These are phyloP conservation scores for Parastagonospora avenae DNA, from an alignment of 2,329 filamentous ascomycete species.

Conservation along the genomic window DNA sequence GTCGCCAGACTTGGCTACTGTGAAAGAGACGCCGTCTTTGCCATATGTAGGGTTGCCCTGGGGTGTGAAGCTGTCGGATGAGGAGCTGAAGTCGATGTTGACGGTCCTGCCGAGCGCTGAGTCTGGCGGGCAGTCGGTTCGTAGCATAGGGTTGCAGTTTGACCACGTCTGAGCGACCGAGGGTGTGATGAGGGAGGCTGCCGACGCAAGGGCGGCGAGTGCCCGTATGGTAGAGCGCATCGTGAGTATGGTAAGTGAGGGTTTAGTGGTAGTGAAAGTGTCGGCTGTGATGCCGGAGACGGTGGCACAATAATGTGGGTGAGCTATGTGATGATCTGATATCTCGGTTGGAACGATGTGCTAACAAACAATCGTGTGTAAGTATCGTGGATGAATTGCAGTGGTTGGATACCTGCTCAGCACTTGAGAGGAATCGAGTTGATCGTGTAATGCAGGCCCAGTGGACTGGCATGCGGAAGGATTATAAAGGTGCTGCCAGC, in stretches of 20 bases:
- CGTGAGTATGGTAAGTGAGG: slow-evolving; percentile 15
- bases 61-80: slow-evolving; percentile 77
- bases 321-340: slow-evolving; percentile 5
- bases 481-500: slow-evolving; percentile 41
- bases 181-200: slow-evolving; percentile 47
- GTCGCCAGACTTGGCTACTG: slow-evolving; percentile 77
- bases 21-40: slow-evolving; percentile 79
- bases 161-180: slow-evolving; percentile 59
- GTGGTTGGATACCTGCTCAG: slow-evolving; percentile 21
- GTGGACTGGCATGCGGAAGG: slow-evolving; percentile 22
- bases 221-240: slow-evolving; percentile 43
- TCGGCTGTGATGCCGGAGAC: slow-evolving; percentile 3
- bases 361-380: slow-evolving; percentile 13
- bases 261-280: slow-evolving; percentile 2
- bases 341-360: slow-evolving; percentile 3
- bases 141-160: slow-evolving; percentile 60
- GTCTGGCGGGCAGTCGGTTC: slow-evolving; percentile 70
- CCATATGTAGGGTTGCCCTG: slow-evolving; percentile 75
- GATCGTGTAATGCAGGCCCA: slow-evolving; percentile 27
- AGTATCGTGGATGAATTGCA: slow-evolving; percentile 8
- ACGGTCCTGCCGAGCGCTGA: slow-evolving; percentile 83
- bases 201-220: slow-evolving; percentile 47
- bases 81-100: slow-evolving; percentile 78
- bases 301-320: slow-evolving; percentile 11
- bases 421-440: slow-evolving; percentile 28